Evolutionary conservation across 495 filamentous ascomycete genomes (phyloP).

Genomic region (Daldinia childiae): DNA sequence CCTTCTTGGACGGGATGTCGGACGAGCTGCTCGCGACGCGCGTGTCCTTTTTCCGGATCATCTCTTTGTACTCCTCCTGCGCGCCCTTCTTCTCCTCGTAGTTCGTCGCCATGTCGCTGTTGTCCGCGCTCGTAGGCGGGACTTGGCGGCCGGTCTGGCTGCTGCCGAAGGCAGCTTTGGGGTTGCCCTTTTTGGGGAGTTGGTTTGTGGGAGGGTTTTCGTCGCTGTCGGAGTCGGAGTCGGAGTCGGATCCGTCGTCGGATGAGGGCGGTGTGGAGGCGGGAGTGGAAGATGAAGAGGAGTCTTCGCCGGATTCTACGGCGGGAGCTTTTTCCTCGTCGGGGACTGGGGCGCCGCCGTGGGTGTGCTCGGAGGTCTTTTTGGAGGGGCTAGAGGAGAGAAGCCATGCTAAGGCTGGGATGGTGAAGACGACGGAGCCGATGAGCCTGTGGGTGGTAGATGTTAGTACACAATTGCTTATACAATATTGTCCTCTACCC

Average conservation of each 20-base stretch:
- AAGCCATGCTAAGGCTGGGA: constrained; percentile 25
- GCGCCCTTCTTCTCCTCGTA: constrained; percentile 34
- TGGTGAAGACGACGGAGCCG: constrained; percentile 34
- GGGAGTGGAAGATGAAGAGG: neutral
- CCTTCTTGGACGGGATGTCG: constrained; percentile 47
- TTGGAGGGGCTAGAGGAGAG: neutral
- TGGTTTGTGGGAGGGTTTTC: constrained; percentile 1
- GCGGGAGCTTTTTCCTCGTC: constrained; percentile 18
- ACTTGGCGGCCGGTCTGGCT: constrained; percentile 25
- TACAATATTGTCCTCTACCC: neutral
- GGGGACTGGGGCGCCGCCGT: constrained; percentile 5
- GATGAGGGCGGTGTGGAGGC: neutral
- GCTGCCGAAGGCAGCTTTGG: neutral
- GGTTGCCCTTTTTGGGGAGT: neutral
- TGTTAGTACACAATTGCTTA: constrained; percentile 9
- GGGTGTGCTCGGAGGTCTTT: constrained; percentile 9
- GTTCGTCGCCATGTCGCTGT: constrained; percentile 18
- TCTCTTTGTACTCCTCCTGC: constrained; percentile 40
- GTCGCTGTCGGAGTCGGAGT: neutral
- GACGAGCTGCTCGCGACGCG: constrained; percentile 23
- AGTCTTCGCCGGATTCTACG: constrained; percentile 8
- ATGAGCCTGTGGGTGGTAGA: constrained; percentile 33
- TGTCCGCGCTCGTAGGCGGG: constrained; percentile 41
- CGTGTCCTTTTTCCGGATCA: constrained; percentile 35
- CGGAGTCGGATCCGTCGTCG: neutral